Evolutionary conservation across 2,329 filamentous ascomycete genomes (phyloP).

Genomic region (Fusarium illudens): DNA sequence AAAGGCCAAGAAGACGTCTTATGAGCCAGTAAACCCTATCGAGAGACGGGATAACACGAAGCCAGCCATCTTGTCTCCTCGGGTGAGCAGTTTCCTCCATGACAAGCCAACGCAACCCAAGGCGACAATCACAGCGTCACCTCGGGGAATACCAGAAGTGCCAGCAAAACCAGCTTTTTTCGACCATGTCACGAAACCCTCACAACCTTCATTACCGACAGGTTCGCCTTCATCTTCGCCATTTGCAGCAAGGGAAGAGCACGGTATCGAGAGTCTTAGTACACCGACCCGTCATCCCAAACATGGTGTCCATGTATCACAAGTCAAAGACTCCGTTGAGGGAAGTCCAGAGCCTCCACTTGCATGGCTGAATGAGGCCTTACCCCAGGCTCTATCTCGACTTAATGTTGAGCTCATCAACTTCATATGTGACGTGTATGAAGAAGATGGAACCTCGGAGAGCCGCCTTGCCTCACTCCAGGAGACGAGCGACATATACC

Average conservation of each 20-base stretch:
- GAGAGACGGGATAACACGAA: conserved; percentile 43
- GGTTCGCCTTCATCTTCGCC: background rate
- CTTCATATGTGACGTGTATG: conserved; percentile 67
- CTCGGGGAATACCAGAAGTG: conserved; percentile 47
- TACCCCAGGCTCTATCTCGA: conserved; percentile 65
- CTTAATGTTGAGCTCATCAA: conserved; percentile 66
- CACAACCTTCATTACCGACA: conserved; percentile 12
- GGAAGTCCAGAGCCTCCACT: background rate
- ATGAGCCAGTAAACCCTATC: conserved; percentile 44
- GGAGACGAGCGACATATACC: conserved; percentile 3
- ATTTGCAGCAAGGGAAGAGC: conserved; percentile 8
- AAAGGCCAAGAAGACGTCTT: conserved; percentile 44
- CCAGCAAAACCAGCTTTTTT: conserved; percentile 50
- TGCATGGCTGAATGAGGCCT: conserved; percentile 41
- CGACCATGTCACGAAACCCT: conserved; percentile 48
- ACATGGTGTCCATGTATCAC: conserved; percentile 1
- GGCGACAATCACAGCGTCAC: conserved; percentile 36
- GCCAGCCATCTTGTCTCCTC: conserved; percentile 43
- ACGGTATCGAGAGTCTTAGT: conserved; percentile 34
- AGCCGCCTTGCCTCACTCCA: conserved; percentile 44
- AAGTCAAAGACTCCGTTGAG: background rate
- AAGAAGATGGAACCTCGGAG: conserved; percentile 64
- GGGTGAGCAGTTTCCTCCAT: conserved; percentile 42
- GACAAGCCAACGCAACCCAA: conserved; percentile 50
- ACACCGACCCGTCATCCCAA: conserved; percentile 32